Base-by-base conservation (phyloP, 306 rosid species). In the Abrus pulchellus region DNA sequence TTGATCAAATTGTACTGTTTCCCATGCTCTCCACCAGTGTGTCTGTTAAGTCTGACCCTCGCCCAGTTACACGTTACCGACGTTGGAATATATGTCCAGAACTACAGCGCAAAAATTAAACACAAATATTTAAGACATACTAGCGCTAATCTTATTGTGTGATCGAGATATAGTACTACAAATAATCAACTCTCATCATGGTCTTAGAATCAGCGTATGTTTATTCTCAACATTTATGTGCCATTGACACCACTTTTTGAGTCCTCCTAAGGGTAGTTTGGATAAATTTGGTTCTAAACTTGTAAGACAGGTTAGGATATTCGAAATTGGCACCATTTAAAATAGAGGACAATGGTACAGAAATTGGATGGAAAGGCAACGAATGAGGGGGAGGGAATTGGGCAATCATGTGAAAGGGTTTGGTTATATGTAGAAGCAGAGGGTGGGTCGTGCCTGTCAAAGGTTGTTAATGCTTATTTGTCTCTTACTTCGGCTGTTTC, bases 401-500 rank as follows among this genome's bases (percentile, higher is more conserved):
- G 68, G 54, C 4, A 76, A n/a, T 81, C 60, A 41, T 48, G 77
- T 68, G 78, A 55, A 72, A 11, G 54, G 62, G 14, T 12, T 36
- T 49, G 54, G 49, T 62, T 1, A 43, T 47, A 47, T 50, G n/a
- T 27, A 10, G 28, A 28, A 34, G 8, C 11, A 47, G 45, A 14
- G 45, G 30, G 48, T 53, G 47, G 79, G 80, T 52, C 68, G 70
- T 72, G 74, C 20, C 43, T 33, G 70, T 43, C 52, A 33, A 84
- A 74, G 55, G 60, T 75, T 68, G 78, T 85, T 56, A 81, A 77
- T 81, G 83, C 85, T 81, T 49, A 13, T 76, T 72, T 78, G 86
- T 85, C 86, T 67, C 84, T 53, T 78, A 60, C 78, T 45, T 45
- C 40, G 67, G 59, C 77, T 40, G 78, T 69, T 75, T 76, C 78